A percentile compares a stretch with the other conserved stretches of the same genome.
Evolutionary conservation across 805 yeast species (phyloP).

Genomic region (Alloascoidea africana): DNA sequence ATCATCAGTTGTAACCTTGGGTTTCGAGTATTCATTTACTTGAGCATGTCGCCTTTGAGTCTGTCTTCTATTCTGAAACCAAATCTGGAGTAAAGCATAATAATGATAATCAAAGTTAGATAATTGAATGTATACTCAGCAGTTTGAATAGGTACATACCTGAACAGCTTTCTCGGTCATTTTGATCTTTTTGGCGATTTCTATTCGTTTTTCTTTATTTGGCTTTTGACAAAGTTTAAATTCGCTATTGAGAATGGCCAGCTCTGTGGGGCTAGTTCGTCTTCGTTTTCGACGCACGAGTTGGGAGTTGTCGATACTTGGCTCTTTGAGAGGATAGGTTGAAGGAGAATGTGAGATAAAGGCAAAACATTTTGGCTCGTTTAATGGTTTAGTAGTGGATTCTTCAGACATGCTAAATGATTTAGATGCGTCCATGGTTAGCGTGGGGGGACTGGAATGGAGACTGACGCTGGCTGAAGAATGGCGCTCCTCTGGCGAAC

Average conservation of each 20-base stretch:
- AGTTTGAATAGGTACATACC: slow-evolving; percentile 9
- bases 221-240: slow-evolving; percentile 73
- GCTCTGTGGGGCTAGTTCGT: slow-evolving; percentile 83
- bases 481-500: too few species aligned
- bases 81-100: slow-evolving; percentile 28
- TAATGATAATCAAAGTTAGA: neutral
- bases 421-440: neutral
- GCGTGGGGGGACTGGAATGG: too few species aligned
- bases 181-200: slow-evolving; percentile 65
- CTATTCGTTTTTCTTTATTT: slow-evolving; percentile 54
- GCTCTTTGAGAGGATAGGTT: slow-evolving; percentile 73
- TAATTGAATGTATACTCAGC: neutral
- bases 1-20: neutral
- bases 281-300: slow-evolving; percentile 89
- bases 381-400: slow-evolving; percentile 1
- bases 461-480: too few species aligned
- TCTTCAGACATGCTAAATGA: neutral
- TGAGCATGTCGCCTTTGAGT: slow-evolving; percentile 18
- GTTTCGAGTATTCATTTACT: neutral
- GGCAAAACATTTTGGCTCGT: slow-evolving; percentile 24
- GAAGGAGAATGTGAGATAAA: slow-evolving; percentile 89
- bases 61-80: slow-evolving; percentile 96
- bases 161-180: slow-evolving; percentile 98
- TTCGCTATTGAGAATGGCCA: slow-evolving; percentile 67
- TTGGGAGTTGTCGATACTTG: slow-evolving; percentile 78